A percentile compares a stretch with the other conserved stretches of the same genome.
Conservation (phyloP, 2,329 filamentous ascomycete genomes). For the Leptographium radiaticola region DNA sequence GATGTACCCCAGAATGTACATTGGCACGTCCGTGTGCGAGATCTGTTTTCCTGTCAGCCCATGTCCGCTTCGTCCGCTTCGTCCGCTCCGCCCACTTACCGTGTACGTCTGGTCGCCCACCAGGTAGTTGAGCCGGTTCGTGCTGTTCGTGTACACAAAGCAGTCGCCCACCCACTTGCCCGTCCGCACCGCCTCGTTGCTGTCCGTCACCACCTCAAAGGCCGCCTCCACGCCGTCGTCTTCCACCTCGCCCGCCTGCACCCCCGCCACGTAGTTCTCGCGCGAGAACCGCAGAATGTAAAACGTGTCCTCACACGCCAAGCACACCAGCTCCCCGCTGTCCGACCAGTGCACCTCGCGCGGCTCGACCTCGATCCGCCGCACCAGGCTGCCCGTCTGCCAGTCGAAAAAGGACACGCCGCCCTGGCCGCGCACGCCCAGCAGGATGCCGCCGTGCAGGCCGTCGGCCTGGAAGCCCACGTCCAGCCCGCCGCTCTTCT, state of each 20-base stretch:
- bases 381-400: constrained; percentile 76
- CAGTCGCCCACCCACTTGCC: constrained; percentile 98
- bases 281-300: constrained; percentile 88
- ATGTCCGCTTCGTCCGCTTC: neutral
- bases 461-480: constrained; percentile 93
- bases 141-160: constrained; percentile 97
- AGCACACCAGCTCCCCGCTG: constrained; percentile 79
- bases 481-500: constrained; percentile 77
- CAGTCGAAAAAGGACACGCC: constrained; percentile 96
- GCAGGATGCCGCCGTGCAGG: constrained; percentile 72
- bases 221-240: constrained; percentile 88
- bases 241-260: constrained; percentile 72
- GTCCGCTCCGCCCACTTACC: constrained; percentile 28
- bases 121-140: constrained; percentile 93
- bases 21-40: constrained; percentile 87
- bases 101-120: constrained; percentile 98
- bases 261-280: constrained; percentile 73
- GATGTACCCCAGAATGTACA: constrained; percentile 93
- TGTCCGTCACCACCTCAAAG: constrained; percentile 92
- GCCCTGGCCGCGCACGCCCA: constrained; percentile 90
- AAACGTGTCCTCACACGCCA: constrained; percentile 90
- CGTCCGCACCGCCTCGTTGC: constrained; percentile 83
- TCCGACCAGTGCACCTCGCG: constrained; percentile 89
- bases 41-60: constrained; percentile 4
- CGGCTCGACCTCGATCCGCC: constrained; percentile 74